A percentile compares a stretch with the other conserved stretches of the same genome.
These are phyloP conservation scores for Phialemonium atrogriseum DNA, from an alignment of 2,329 filamentous ascomycete species.

Conservation along the genomic window DNA sequence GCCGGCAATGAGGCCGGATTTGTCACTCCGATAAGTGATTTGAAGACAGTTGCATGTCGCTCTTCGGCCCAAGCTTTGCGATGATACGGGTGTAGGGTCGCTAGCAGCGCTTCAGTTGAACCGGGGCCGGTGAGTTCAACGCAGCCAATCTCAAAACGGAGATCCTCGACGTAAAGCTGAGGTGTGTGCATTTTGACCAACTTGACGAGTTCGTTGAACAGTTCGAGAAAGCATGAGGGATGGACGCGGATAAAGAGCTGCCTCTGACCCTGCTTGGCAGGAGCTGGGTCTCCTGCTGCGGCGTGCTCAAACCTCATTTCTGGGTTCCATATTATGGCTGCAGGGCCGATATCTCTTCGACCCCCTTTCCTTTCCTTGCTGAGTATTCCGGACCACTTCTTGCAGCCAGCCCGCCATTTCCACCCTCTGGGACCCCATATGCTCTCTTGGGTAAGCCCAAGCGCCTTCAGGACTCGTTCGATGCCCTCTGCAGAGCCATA, in stretches of 20 bases:
- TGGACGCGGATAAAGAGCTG: conserved; percentile 67
- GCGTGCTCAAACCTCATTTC: conserved; percentile 14
- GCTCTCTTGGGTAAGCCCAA: conserved; percentile 54
- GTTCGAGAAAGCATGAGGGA: conserved; percentile 67
- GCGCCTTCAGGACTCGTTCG: conserved; percentile 53
- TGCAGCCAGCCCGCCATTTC: conserved; percentile 58
- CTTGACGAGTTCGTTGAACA: conserved; percentile 55
- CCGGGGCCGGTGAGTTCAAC: conserved; percentile 56
- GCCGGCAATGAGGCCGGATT: conserved; percentile 63
- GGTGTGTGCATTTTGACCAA: conserved; percentile 53
- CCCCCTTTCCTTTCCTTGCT: conserved; percentile 45
- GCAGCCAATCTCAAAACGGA: conserved; percentile 59
- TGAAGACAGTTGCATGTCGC: conserved; percentile 39
- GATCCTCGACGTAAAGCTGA: conserved; percentile 55
- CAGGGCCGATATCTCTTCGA: conserved; percentile 58
- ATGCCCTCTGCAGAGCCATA: conserved; percentile 59
- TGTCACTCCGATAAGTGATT: conserved; percentile 47
- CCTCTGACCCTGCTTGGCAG: conserved; percentile 16
- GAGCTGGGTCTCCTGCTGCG: conserved; percentile 5
- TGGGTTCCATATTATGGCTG: conserved; percentile 68
- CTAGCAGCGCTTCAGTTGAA: conserved; percentile 69
- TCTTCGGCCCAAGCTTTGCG: conserved; percentile 22
- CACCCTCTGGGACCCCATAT: conserved; percentile 55
- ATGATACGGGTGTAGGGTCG: conserved; percentile 51
- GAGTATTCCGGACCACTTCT: conserved; percentile 41